Conservation (phyloP, 176 grass and related monocot genomes). For the Olyra latifolia region DNA sequence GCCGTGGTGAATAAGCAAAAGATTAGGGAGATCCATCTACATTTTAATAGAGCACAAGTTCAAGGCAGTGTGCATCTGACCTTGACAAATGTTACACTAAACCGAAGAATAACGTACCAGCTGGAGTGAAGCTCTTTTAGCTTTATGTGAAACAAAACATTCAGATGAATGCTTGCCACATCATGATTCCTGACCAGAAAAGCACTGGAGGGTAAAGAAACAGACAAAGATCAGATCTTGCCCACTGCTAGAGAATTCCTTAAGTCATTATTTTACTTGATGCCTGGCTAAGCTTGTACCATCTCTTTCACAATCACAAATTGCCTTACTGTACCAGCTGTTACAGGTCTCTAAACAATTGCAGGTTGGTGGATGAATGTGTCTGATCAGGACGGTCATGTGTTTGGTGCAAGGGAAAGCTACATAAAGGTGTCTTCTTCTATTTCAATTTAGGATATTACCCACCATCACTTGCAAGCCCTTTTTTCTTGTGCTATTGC, state of each 20-base stretch:
- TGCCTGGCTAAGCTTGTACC: slow-evolving; percentile 22
- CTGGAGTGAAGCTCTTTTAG: not conserved
- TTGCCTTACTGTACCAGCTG: slow-evolving; percentile 7
- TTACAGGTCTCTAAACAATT: slow-evolving; percentile 26
- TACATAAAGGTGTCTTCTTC: not conserved
- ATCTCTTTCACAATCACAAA: not conserved
- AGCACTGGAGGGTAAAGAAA: slow-evolving; percentile 33
- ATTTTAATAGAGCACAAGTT: not conserved
- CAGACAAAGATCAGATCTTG: slow-evolving; percentile 51
- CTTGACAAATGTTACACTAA: slow-evolving; percentile 18
- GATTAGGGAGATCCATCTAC: not conserved
- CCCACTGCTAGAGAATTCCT: slow-evolving; percentile 20
- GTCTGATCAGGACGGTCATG: slow-evolving; percentile 24
- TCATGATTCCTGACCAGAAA: slow-evolving; percentile 37
- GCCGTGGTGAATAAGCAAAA: not conserved
- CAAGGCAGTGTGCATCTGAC: slow-evolving; percentile 4
- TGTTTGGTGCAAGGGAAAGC: slow-evolving; percentile 41
- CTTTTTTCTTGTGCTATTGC: not conserved
- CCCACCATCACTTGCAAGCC: not conserved
- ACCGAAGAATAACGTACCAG: slow-evolving; percentile 26
- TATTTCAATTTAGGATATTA: slow-evolving; percentile 17
- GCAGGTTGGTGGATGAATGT: slow-evolving; percentile 29
- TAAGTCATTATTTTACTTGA: not conserved
- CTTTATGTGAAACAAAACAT: slow-evolving; percentile 32
- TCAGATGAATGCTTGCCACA: slow-evolving; percentile 26